phyloP scores from a whole-genome alignment of 345 rosid species.

The Pistacia vera region DNA sequence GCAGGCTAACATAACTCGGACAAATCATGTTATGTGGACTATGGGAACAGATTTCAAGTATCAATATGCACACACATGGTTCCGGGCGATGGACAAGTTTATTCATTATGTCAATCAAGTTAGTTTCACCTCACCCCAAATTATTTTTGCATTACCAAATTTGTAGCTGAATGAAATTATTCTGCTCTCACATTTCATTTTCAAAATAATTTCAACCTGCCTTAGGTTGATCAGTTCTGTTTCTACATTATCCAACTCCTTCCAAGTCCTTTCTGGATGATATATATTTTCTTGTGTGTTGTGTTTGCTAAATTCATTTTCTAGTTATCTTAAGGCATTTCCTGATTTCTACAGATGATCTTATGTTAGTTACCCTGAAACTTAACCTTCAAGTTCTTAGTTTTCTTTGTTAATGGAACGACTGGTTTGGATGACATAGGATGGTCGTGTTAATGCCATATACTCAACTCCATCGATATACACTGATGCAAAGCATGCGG shows the following conservation, averaged over 20 bases:
- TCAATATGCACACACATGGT: constrained; percentile 61
- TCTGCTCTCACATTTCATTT: background rate
- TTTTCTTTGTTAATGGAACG: constrained; percentile 13
- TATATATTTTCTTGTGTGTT: background rate
- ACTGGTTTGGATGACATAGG: constrained; percentile 34
- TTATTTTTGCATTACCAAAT: background rate
- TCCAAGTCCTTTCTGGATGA: background rate
- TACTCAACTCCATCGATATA: constrained; percentile 60
- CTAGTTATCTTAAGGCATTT: constrained; percentile 4
- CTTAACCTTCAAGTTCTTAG: background rate
- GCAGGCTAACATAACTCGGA: constrained; percentile 59
- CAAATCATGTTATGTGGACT: constrained; percentile 63
- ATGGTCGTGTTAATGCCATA: constrained; percentile 61
- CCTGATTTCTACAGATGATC: background rate
- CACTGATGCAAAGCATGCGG: constrained; percentile 54
- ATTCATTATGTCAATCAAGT: constrained; percentile 52
- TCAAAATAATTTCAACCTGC: background rate
- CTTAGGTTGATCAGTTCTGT: background rate
- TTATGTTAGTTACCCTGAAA: background rate
- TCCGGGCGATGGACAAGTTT: constrained; percentile 54
- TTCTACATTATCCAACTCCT: background rate
- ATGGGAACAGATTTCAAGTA: constrained; percentile 65
- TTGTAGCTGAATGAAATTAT: background rate
- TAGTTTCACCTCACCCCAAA: constrained; percentile 8
- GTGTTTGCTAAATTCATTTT: background rate